Percentiles rank a stretch among this genome's conserved stretches.
Conservation (phyloP, 1,284 basidiomycete species). For the Bondarzewia mesenterica region DNA sequence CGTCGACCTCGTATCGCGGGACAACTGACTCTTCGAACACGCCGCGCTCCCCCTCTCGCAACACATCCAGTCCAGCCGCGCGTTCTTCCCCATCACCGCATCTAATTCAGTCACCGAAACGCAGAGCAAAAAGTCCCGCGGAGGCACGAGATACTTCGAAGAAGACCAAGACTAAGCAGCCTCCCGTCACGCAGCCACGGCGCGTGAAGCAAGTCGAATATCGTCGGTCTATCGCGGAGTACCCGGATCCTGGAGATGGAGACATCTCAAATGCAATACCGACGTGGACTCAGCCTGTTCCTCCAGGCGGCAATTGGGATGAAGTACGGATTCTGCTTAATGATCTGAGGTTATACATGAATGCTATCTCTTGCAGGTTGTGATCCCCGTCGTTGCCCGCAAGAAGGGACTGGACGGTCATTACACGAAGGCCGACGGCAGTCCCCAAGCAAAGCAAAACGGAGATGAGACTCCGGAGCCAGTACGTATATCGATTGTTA, state of each 20-base stretch:
- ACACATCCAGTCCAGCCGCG: conserved; percentile 8
- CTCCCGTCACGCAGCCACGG: conserved; percentile 20
- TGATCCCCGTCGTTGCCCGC: conserved; percentile 70
- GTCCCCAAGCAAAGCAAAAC: conserved; percentile 40
- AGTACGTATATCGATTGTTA: conserved; percentile 27
- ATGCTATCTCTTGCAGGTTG: conserved; percentile 30
- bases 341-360: background rate
- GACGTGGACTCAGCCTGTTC: conserved; percentile 66
- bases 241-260: conserved; percentile 47
- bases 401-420: conserved; percentile 70
- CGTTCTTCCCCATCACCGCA: conserved; percentile 11
- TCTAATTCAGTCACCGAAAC: conserved; percentile 23
- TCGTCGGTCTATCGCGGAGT: conserved; percentile 47
- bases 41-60: conserved; percentile 13
- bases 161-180: conserved; percentile 27
- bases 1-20: conserved; percentile 4
- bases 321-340: conserved; percentile 41
- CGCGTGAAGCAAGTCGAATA: conserved; percentile 20
- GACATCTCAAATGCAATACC: conserved; percentile 63
- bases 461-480: conserved; percentile 35
- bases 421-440: conserved; percentile 58
- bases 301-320: conserved; percentile 64
- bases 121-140: conserved; percentile 37
- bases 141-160: conserved; percentile 25
- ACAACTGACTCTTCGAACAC: conserved; percentile 11